Evolutionary conservation across 345 rosid genomes (phyloP), one percentile per base, ranked within the genome.

Genomic region (Camelina sativa): DNA sequence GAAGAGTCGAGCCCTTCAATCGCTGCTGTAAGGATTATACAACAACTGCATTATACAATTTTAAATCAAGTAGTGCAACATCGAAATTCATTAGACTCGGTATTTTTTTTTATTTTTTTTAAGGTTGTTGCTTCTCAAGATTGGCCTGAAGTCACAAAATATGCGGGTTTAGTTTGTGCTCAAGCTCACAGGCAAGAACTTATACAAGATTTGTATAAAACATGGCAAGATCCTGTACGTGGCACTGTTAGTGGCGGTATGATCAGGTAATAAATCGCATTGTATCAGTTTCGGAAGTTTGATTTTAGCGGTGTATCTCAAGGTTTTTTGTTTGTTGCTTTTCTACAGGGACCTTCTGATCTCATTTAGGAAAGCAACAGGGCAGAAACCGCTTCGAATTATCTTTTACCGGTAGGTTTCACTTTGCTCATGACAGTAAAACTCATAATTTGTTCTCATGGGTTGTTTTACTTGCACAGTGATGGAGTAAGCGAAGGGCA

Each of bases 61-160:
- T 19, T 32, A 51, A n/a, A n/a, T 43, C 20, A 69, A 53, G 70
- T 63, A 37, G 47, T 0, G 0, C 34, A 58, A 25, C 55, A 65
- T n/a, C 0, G 5, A 60, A 67, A 19, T 41, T 67, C n/a, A 67
- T 48, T 58, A 5, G 25, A 47, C 22, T 15, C 6, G 0, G 16
- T 56, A n/a, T n/a, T n/a, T n/a, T n/a, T n/a, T n/a, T 37, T 40
- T 55, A 7, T 16, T 32, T 47, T 3, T 11, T 28, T 76, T 75
- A 95, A 95, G 99, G 99, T 95, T 37, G 99, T 95, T 67, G 99
- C 99, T 72, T 95, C 99, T 48, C 99, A 95, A 77, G 99, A 95
- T 79, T 95, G 99, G 99, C 99, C 99, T 47, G 99, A 95, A 85
- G 99, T 95, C 57, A 95, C 99, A 32, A 95, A 95, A 74, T 95